Base-by-base conservation (phyloP, 306 rosid genomes). In the Gastrolobium bilobum region DNA sequence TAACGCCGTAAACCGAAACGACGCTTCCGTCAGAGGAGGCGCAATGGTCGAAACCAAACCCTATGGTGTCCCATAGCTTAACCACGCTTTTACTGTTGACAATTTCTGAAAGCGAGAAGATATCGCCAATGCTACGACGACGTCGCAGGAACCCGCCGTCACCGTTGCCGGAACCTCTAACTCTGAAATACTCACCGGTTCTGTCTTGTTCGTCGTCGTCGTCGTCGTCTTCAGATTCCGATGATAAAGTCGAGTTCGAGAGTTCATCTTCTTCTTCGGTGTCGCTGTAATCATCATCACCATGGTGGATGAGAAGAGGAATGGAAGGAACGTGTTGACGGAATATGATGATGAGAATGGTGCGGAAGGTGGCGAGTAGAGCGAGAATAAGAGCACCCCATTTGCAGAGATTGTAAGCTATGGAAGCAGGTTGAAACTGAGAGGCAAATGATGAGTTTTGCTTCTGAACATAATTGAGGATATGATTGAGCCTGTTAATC, bases 41-140 rank as follows among this genome's bases (percentile, higher is more conserved):
- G 9, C 5, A 65, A 42, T 57, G 72, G 0, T 78, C 81, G 0
- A 44, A 84, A 52, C 71, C 85, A 33, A 64, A 75, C 3, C 88
- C 91, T 37, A 89, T 43, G 31, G 79, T 71, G 10, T 91, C 97
- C 97, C 99, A 92, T 4, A 92, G 82, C 52, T 94, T 89, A 7
- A 94, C 99, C 4, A 94, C 99, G 85, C 86, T 90, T 69, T 78
- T 80, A 3, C 88, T 86, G 51, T 81, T 69, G 2, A 86, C 80
- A 4, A 91, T 85, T 42, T 95, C 99, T 1, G 93, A 67, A 79
- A 94, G 88, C 3, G 94, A 85, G 50, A 93, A 88, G 4, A 84
- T 14, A 6, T 86, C 91, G 0, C 79, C 78, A 8, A 88, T 78
- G 86, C 91, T 91, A 33, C 82, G 64, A 33, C 82, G 64, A 4